These are phyloP conservation scores for Aspergillus phoenicis DNA, from an alignment of 2,329 filamentous ascomycete genomes.

Conservation along the genomic window DNA sequence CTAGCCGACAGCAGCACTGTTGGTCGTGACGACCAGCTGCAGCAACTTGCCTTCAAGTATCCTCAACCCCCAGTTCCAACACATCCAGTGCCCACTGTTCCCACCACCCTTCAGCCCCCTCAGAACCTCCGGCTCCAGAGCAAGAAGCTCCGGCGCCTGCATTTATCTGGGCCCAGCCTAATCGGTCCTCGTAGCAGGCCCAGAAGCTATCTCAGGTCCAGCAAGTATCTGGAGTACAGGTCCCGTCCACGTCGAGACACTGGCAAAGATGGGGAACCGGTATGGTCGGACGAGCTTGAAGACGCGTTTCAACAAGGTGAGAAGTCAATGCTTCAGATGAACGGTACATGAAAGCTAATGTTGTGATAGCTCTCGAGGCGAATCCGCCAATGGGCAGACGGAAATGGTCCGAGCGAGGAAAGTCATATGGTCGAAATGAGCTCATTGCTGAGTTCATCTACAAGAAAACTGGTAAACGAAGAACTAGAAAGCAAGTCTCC, in stretches of 20 bases:
- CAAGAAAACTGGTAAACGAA: slow-evolving; percentile 55
- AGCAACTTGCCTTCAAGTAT: slow-evolving; percentile 42
- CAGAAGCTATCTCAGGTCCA: slow-evolving; percentile 43
- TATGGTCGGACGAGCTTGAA: slow-evolving; percentile 51
- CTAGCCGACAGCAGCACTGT: slow-evolving; percentile 31
- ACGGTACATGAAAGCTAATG: slow-evolving; percentile 18
- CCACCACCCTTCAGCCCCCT: slow-evolving; percentile 31
- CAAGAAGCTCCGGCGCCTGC: slow-evolving; percentile 40
- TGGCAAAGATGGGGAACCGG: slow-evolving; percentile 46
- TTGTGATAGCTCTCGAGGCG: slow-evolving; percentile 52
- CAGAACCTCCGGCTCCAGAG: slow-evolving; percentile 36
- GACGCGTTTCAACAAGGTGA: slow-evolving; percentile 53
- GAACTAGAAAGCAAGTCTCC: slow-evolving; percentile 63
- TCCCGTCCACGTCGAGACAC: slow-evolving; percentile 46
- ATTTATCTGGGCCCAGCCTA: slow-evolving; percentile 35
- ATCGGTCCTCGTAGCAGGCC: slow-evolving; percentile 27
- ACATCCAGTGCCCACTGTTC: slow-evolving; percentile 29
- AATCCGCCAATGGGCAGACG: slow-evolving; percentile 61
- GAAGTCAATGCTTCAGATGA: not conserved
- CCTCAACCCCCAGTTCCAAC: slow-evolving; percentile 31
- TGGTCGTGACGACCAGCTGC: slow-evolving; percentile 39
- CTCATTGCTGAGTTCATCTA: slow-evolving; percentile 62
- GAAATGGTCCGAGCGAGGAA: slow-evolving; percentile 55
- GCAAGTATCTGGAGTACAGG: slow-evolving; percentile 49
- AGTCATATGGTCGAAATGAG: slow-evolving; percentile 63